Evolutionary conservation across 108 stramenopile species (phyloP).

Genomic region (Nitzschia sp.): DNA sequence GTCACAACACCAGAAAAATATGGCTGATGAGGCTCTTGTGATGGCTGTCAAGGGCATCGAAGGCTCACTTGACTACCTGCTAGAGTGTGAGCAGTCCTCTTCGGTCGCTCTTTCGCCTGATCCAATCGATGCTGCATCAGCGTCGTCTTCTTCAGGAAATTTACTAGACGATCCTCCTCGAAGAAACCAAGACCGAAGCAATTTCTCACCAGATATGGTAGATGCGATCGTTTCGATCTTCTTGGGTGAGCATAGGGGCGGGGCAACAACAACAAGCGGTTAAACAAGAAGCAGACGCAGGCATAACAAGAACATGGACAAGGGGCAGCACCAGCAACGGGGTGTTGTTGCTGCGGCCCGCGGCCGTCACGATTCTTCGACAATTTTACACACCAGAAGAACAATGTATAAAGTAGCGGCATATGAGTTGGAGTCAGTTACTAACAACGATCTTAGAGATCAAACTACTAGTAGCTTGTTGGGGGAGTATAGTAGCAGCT

Average conservation of each 20-base stretch:
- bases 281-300: background rate
- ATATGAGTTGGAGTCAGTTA: too few relatives aligned
- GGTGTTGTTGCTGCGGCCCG: background rate
- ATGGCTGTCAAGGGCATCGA: too few relatives aligned
- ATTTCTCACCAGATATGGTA: background rate
- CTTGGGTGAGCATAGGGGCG: background rate
- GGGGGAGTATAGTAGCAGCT: too few relatives aligned
- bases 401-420: too few relatives aligned
- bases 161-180: background rate
- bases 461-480: too few relatives aligned
- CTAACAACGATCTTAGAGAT: too few relatives aligned
- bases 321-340: background rate
- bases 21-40: too few relatives aligned
- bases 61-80: too few relatives aligned
- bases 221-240: background rate
- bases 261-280: background rate
- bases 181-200: background rate
- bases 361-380: background rate
- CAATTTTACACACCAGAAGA: background rate
- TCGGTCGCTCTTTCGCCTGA: background rate
- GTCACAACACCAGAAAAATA: too few relatives aligned
- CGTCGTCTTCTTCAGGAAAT: too few relatives aligned
- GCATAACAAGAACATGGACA: background rate
- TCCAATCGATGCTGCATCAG: too few relatives aligned
- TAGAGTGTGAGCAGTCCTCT: background rate